Evolutionary conservation across 2,329 filamentous ascomycete genomes (phyloP), one percentile per base, ranked within the genome.

Genomic region (Venturia oleaginea): DNA sequence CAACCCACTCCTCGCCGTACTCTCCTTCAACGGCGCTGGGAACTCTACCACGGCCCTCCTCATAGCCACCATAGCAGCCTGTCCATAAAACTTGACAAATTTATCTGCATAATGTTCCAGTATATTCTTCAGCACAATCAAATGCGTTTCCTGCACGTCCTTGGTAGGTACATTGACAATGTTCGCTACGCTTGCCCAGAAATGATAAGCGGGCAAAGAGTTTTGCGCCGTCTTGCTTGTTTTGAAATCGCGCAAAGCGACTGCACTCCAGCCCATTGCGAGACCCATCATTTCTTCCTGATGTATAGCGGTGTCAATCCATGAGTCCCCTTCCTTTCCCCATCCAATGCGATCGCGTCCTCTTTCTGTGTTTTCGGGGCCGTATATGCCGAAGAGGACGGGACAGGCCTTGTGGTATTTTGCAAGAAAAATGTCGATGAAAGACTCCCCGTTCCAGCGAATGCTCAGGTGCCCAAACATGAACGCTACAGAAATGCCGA

Each of bases 351-450:
- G 81, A 22, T 76, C 69, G 15, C 87, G 83, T 0, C 91, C 91
- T 13, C 80, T 79, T 57, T 86, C 82, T 0, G 87, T 95, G 67
- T 82, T 86, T 73, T 96, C 91, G 67, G 80, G 86, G 30, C 91
- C 92, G 54, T 85, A 83, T 68, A 92, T 85, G 22, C 93, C 93
- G 73, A 95, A 97, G 0, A 99, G 79, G 1, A 92, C 87, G 0
- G 94, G 93, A 70, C 91, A 96, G 3, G 85, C 81, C 19, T 89
- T 81, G 66, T 92, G 86, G 71, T 90, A 89, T 75, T 97, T 97
- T 64, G 92, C 88, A 71, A 96, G 87, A 37, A 97, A 80, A 66
- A 97, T 90, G 72, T 95, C 90, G 62, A 91, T 87, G 65, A 96
- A 80, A 0, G 87, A 83, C 59, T 83, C 76, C 10, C 85, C 87